A percentile compares a stretch with the other conserved stretches of the same genome.
Evolutionary conservation across 164 flowering plant species (phyloP).

Genomic region (Sedum album): DNA sequence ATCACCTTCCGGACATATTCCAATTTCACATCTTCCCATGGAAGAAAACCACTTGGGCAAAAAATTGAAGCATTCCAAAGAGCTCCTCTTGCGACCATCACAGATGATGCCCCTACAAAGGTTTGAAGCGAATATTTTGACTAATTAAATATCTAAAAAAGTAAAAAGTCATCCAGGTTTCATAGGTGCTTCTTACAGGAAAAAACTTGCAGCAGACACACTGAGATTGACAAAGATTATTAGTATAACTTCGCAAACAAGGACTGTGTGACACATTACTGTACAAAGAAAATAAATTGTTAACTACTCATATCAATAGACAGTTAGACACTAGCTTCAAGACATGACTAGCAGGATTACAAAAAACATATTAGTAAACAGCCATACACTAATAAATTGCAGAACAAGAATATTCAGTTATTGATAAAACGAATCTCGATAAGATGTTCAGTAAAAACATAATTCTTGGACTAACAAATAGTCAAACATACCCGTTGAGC

Average conservation of each 20-base stretch:
- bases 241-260: too few species aligned
- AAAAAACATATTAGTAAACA: not conserved
- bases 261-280: not conserved
- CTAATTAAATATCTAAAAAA: too few species aligned
- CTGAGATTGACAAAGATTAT: too few species aligned
- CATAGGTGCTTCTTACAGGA: too few species aligned
- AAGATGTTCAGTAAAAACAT: not conserved
- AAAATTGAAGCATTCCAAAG: slow-evolving; percentile 92
- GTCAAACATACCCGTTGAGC: slow-evolving; percentile 48
- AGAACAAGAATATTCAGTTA: not conserved
- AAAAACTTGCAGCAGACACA: too few species aligned
- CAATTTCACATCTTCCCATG: too few species aligned
- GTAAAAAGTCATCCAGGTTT: too few species aligned
- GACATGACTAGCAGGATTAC: not conserved
- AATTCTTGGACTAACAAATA: not conserved
- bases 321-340: not conserved
- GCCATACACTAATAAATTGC: not conserved
- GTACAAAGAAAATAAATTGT: not conserved
- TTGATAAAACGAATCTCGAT: not conserved
- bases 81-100: slow-evolving; percentile 95
- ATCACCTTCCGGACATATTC: slow-evolving; percentile 76
- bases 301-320: too few species aligned
- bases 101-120: slow-evolving; percentile 66
- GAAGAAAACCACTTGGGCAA: too few species aligned
- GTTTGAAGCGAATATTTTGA: too few species aligned